Conservation (phyloP, 139 green algal species). For the Dunaliella sp. region DNA sequence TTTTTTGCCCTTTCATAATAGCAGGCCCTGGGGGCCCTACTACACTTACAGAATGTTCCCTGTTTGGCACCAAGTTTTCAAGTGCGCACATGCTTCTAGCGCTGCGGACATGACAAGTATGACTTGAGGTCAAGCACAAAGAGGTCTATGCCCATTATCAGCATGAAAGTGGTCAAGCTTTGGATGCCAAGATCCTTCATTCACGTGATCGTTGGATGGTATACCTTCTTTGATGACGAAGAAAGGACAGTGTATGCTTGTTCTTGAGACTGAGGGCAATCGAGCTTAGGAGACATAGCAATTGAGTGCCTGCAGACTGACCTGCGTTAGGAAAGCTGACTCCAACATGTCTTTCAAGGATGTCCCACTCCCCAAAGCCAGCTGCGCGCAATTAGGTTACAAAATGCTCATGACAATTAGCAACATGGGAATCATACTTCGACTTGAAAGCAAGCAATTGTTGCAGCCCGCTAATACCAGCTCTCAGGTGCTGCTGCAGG, state of each 20-base stretch:
- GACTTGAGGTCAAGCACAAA: too few relatives aligned
- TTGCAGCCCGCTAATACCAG: too few relatives aligned
- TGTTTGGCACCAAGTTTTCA: not conserved
- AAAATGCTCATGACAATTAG: not conserved
- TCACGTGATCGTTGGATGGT: too few relatives aligned
- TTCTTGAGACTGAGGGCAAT: too few relatives aligned
- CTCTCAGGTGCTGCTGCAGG: too few relatives aligned
- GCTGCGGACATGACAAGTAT: too few relatives aligned
- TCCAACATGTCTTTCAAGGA: not conserved
- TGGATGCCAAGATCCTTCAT: not conserved
- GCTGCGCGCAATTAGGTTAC: not conserved
- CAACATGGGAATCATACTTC: not conserved
- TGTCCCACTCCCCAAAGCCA: not conserved
- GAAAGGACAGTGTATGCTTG: not conserved
- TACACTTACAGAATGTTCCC: not conserved
- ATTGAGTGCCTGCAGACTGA: not conserved
- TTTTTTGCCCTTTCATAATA: not conserved
- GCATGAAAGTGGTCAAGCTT: too few relatives aligned
- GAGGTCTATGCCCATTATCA: too few relatives aligned
- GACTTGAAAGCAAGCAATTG: not conserved
- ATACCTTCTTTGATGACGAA: too few relatives aligned
- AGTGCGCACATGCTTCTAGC: too few relatives aligned
- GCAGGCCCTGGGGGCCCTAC: too few relatives aligned
- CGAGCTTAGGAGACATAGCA: not conserved
- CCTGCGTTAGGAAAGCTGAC: not conserved